These are phyloP conservation scores for Circinella minor DNA, from an alignment of 371 early-diverging fungal species.

Conservation along the genomic window DNA sequence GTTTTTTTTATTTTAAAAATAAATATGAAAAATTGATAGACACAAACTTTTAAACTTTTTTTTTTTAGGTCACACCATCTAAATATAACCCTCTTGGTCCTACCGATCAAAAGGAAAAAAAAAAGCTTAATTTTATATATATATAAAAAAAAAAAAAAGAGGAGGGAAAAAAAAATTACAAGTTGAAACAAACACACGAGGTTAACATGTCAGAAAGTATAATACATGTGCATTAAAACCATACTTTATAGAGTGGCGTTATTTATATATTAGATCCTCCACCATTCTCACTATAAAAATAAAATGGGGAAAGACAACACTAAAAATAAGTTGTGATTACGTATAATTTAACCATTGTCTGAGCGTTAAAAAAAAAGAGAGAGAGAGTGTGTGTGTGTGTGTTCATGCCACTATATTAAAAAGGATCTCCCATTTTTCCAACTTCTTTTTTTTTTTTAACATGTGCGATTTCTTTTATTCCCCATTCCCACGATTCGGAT, in stretches of 20 bases:
- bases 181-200: no score
- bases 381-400: no score
- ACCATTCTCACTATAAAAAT: no score
- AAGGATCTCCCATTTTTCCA: neutral
- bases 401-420: neutral
- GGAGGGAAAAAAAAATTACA: neutral
- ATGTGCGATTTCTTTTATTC: no score
- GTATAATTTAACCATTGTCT: no score
- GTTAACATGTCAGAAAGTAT: constrained; percentile 1
- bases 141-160: no score
- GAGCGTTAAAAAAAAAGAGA: no score
- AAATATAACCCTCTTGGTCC: constrained; percentile 5
- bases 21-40: neutral
- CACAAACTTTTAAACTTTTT: no score
- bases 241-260: neutral
- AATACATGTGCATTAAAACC: neutral
- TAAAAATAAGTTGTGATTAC: no score
- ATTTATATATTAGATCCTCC: neutral
- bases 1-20: neutral
- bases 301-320: neutral
- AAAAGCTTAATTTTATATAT: constrained; percentile 1
- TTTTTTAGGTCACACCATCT: neutral
- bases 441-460: no score
- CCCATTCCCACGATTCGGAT: constrained; percentile 6
- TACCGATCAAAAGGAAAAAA: constrained; percentile 6